phyloP scores from a whole-genome alignment of 164 flowering plant species.

The Nymphaea thermarum region DNA sequence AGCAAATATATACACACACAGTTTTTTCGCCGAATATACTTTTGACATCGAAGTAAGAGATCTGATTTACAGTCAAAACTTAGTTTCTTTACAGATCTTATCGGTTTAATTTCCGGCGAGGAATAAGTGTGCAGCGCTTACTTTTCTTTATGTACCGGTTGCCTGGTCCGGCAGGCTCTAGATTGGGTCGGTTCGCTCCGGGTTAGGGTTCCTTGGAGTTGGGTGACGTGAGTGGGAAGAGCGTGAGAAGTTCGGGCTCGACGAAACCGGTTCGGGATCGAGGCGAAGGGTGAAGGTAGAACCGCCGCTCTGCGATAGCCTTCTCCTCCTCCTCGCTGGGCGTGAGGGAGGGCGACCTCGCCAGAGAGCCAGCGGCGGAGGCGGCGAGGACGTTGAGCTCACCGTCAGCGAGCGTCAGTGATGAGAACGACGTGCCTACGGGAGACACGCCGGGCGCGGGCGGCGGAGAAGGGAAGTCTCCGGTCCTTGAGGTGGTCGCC shows the following conservation, averaged over 20 bases:
- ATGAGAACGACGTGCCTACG: background rate
- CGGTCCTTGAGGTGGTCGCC: background rate
- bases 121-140: too few relatives aligned
- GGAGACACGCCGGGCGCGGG: background rate
- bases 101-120: too few relatives aligned
- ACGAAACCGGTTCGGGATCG: conserved; percentile 16
- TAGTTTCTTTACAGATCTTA: too few relatives aligned
- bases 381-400: background rate
- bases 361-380: background rate
- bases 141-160: too few relatives aligned
- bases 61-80: too few relatives aligned
- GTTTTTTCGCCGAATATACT: too few relatives aligned
- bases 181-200: background rate
- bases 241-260: conserved; percentile 45
- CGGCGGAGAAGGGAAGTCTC: background rate
- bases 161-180: too few relatives aligned
- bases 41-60: too few relatives aligned
- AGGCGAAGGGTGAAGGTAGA: conserved; percentile 62
- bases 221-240: conserved; percentile 37
- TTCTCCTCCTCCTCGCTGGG: conserved; percentile 14
- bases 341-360: too few relatives aligned
- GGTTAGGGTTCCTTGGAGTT: background rate
- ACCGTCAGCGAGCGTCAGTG: background rate
- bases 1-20: too few relatives aligned
- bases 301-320: conserved; percentile 52